Conservation (phyloP, 768 basidiomycete genomes). For the Russula sp. region DNA sequence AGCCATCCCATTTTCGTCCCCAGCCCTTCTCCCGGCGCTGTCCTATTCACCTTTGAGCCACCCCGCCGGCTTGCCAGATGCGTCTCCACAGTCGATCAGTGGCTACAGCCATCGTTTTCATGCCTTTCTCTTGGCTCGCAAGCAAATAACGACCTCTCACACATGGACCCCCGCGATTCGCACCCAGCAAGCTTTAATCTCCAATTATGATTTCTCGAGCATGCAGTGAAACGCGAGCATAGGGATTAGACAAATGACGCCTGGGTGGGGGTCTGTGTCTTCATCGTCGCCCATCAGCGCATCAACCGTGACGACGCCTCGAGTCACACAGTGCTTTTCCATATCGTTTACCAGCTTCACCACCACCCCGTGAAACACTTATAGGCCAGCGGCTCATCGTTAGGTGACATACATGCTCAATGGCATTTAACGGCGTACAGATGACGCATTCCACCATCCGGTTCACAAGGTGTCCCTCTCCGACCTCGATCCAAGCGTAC, state of each 20-base stretch:
- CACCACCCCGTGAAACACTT: conserved; percentile 65
- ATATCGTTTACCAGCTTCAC: conserved; percentile 56
- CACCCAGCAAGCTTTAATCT: conserved; percentile 54
- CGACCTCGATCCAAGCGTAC: conserved; percentile 94
- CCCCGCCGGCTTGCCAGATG: no score
- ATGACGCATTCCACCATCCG: conserved; percentile 75
- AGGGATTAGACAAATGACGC: conserved; percentile 16
- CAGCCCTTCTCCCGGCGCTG: no score
- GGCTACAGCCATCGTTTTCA: conserved; percentile 92
- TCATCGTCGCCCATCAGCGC: conserved; percentile 28
- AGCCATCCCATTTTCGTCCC: no score
- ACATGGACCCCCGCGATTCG: conserved; percentile 76
- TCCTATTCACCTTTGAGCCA: no score
- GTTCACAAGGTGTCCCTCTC: conserved; percentile 92
- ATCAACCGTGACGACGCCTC: conserved; percentile 2
- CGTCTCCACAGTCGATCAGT: conserved; percentile 92
- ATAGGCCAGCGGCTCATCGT: conserved; percentile 44
- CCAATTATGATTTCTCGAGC: conserved; percentile 56
- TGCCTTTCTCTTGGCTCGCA: conserved; percentile 91
- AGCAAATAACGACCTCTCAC: conserved; percentile 73
- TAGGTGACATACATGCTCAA: conserved; percentile 35
- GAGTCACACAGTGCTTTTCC: conserved; percentile 40
- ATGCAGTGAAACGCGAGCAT: conserved; percentile 11
- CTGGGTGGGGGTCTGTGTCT: conserved; percentile 14
- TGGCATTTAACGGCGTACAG: conserved; percentile 37